phyloP scores from a whole-genome alignment of 495 filamentous ascomycete genomes.

The Xylaria grammica region DNA sequence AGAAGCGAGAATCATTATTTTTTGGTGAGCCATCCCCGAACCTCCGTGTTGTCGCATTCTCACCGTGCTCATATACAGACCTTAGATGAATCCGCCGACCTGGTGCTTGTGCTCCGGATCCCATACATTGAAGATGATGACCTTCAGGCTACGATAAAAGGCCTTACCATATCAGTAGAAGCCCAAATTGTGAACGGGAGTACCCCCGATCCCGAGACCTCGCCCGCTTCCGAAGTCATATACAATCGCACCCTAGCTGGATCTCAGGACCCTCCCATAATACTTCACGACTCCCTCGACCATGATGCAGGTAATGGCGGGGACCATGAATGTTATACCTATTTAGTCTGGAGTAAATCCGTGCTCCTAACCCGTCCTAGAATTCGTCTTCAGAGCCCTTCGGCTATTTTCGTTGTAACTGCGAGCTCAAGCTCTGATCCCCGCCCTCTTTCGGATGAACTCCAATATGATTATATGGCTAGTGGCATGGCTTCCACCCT shows the following conservation, averaged over 20 bases:
- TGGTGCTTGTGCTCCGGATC: conserved; percentile 74
- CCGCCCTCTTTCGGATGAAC: conserved; percentile 48
- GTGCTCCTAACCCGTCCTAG: conserved; percentile 79
- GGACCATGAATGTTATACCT: conserved; percentile 52
- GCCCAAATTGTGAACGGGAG: conserved; percentile 70
- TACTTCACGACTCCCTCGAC: conserved; percentile 54
- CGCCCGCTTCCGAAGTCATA: conserved; percentile 66
- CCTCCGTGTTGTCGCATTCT: conserved; percentile 46
- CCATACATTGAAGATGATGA: conserved; percentile 64
- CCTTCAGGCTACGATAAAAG: conserved; percentile 60
- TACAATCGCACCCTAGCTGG: conserved; percentile 66
- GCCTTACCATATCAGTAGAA: conserved; percentile 72
- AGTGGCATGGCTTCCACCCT: conserved; percentile 75
- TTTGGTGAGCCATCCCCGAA: conserved; percentile 66
- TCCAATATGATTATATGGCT: conserved; percentile 76
- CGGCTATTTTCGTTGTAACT: conserved; percentile 75
- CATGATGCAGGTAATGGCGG: conserved; percentile 42
- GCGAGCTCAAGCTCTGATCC: conserved; percentile 68
- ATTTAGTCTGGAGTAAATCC: conserved; percentile 80
- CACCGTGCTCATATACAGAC: conserved; percentile 65
- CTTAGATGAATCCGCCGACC: conserved; percentile 77
- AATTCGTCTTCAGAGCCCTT: conserved; percentile 77
- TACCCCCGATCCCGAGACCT: conserved; percentile 46
- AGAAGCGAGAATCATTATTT: conserved; percentile 57
- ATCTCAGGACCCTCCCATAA: conserved; percentile 64